A percentile compares a stretch with the other conserved stretches of the same genome.
Evolutionary conservation across 108 stramenopile genomes (phyloP).

Genomic region (Skeletonema grethae): DNA sequence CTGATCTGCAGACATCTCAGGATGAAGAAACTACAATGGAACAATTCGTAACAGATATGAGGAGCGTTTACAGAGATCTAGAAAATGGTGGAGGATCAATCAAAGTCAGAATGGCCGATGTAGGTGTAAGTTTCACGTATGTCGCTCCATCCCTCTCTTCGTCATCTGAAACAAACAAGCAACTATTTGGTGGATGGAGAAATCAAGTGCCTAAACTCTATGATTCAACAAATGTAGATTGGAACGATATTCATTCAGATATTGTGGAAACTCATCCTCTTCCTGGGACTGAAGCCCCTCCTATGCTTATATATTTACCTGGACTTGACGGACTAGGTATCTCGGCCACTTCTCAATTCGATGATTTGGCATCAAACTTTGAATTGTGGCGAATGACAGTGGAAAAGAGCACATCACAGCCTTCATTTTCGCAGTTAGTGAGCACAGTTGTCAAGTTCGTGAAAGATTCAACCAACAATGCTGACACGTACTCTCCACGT

Average conservation of each 20-base stretch:
- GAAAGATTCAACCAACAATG: constrained; percentile 31
- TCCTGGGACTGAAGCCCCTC: constrained; percentile 11
- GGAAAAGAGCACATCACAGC: constrained; percentile 39
- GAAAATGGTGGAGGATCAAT: constrained; percentile 36
- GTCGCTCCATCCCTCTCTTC: constrained; percentile 25
- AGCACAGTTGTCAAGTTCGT: constrained; percentile 55
- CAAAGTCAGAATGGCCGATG: constrained; percentile 28
- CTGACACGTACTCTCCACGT: constrained; percentile 30
- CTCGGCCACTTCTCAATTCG: constrained; percentile 79
- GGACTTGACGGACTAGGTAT: constrained; percentile 90
- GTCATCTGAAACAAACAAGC: background rate
- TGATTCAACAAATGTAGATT: constrained; percentile 23
- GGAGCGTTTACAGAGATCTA: constrained; percentile 37
- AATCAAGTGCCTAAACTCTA: constrained; percentile 20
- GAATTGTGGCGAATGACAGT: constrained; percentile 83
- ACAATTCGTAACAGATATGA: constrained; percentile 26
- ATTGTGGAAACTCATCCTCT: constrained; percentile 11
- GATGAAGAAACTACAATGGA: constrained; percentile 18
- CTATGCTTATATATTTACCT: constrained; percentile 74
- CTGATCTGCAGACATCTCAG: background rate
- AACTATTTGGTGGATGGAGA: constrained; percentile 36
- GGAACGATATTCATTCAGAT: constrained; percentile 12
- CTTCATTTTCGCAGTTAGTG: constrained; percentile 64
- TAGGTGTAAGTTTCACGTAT: constrained; percentile 37
- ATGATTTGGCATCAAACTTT: constrained; percentile 74